Percentiles rank a stretch among this genome's conserved stretches.
phyloP scores from a whole-genome alignment of 257 asterid genomes.

The Fraxinus anomala region DNA sequence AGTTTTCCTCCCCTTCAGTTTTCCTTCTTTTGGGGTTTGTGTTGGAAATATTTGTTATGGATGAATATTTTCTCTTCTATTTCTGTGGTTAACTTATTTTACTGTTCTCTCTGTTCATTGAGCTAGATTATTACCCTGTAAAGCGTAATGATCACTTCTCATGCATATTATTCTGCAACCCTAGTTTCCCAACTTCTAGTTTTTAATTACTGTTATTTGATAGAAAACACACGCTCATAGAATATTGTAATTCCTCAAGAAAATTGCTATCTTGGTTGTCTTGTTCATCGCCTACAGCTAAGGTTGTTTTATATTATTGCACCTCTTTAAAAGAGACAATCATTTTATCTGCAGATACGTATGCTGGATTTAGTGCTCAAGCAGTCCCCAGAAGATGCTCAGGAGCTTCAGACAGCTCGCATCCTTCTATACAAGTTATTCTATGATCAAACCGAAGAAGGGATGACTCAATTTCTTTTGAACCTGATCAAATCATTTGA shows the following conservation, averaged over 20 bases:
- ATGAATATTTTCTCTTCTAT: background rate
- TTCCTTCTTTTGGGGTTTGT: background rate
- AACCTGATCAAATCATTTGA: slow-evolving; percentile 87
- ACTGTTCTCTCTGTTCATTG: slow-evolving; percentile 11
- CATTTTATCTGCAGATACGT: slow-evolving; percentile 63
- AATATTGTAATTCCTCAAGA: slow-evolving; percentile 4
- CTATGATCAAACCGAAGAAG: slow-evolving; percentile 98
- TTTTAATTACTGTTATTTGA: slow-evolving; percentile 1
- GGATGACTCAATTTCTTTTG: slow-evolving; percentile 84
- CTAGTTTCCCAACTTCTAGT: slow-evolving; percentile 9
- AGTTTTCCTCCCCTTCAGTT: background rate
- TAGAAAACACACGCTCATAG: slow-evolving; percentile 17
- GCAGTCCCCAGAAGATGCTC: slow-evolving; percentile 76
- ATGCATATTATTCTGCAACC: slow-evolving; percentile 2
- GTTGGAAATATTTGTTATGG: background rate
- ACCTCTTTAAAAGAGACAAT: slow-evolving; percentile 36
- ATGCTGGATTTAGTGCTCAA: slow-evolving; percentile 89
- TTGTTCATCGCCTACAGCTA: slow-evolving; percentile 15
- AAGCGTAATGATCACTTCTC: background rate
- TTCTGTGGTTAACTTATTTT: background rate
- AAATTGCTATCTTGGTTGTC: background rate
- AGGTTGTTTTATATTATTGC: slow-evolving; percentile 18
- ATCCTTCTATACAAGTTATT: slow-evolving; percentile 92
- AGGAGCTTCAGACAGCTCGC: slow-evolving; percentile 88
- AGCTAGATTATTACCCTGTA: slow-evolving; percentile 10